These are phyloP conservation scores for Talaromyces trachyspermus DNA, from an alignment of 495 filamentous ascomycete genomes.

Conservation along the genomic window DNA sequence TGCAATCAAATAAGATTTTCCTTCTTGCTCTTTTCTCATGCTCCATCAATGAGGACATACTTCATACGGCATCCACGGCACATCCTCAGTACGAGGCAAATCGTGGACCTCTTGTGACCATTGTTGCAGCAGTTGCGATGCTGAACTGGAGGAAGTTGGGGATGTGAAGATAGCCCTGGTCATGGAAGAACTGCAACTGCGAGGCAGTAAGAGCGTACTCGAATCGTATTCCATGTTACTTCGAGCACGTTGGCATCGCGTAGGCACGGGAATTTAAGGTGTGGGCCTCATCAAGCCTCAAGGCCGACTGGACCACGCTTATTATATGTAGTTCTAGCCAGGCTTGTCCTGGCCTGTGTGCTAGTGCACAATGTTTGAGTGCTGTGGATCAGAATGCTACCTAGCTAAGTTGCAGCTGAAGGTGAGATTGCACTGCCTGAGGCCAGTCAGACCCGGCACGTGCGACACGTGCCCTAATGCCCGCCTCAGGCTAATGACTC, in stretches of 20 bases:
- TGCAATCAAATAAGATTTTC: not conserved
- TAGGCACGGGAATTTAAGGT: not conserved
- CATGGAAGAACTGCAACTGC: slow-evolving; percentile 29
- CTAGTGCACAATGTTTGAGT: too few relatives aligned
- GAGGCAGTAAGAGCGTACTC: slow-evolving; percentile 18
- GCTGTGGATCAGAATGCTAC: too few relatives aligned
- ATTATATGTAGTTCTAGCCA: too few relatives aligned
- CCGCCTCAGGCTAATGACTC: too few relatives aligned
- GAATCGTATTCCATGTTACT: slow-evolving; percentile 18
- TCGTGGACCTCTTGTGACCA: slow-evolving; percentile 38
- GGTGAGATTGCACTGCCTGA: too few relatives aligned
- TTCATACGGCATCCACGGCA: slow-evolving; percentile 42
- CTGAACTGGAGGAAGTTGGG: slow-evolving; percentile 21
- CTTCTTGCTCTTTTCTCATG: not conserved
- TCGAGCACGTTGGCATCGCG: too few relatives aligned
- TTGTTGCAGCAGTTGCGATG: slow-evolving; percentile 24
- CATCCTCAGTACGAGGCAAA: slow-evolving; percentile 27
- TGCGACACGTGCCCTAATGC: too few relatives aligned
- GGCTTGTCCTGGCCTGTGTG: too few relatives aligned
- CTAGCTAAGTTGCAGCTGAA: too few relatives aligned
- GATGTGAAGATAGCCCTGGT: slow-evolving; percentile 33
- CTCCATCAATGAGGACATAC: slow-evolving; percentile 1
- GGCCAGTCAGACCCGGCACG: too few relatives aligned
- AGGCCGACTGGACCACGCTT: too few relatives aligned
- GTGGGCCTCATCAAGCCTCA: too few relatives aligned